Evolutionary conservation across 257 asterid genomes (phyloP).

Genomic region (Thymus mandschuricus): DNA sequence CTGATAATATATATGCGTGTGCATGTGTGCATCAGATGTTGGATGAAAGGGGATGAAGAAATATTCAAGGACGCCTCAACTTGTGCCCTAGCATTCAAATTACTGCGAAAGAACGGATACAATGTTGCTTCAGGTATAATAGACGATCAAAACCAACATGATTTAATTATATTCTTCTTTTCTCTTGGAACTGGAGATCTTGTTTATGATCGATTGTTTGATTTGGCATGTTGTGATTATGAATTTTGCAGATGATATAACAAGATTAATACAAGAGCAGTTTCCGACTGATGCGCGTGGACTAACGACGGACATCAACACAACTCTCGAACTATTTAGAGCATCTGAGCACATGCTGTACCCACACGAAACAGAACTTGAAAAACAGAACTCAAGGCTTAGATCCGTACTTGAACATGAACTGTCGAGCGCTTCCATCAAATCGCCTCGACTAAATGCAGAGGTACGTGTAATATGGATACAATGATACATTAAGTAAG

Average conservation of each 20-base stretch:
- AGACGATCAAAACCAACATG: no score
- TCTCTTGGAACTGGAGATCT: neutral
- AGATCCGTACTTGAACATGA: constrained; percentile 52
- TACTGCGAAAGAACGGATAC: constrained; percentile 72
- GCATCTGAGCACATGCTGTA: constrained; percentile 58
- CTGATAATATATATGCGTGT: neutral
- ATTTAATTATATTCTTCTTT: neutral
- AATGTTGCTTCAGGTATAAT: constrained; percentile 59
- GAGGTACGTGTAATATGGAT: constrained; percentile 51
- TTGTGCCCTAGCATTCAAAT: constrained; percentile 76
- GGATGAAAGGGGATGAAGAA: constrained; percentile 83
- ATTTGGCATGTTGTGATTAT: no score
- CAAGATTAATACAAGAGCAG: constrained; percentile 41
- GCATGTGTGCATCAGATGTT: constrained; percentile 49
- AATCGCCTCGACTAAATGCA: constrained; percentile 37
- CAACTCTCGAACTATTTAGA: constrained; percentile 58
- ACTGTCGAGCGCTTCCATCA: constrained; percentile 33
- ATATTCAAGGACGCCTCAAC: constrained; percentile 72
- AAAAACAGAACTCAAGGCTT: constrained; percentile 49
- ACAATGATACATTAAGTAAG: no score
- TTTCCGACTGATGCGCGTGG: constrained; percentile 41
- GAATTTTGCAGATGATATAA: constrained; percentile 50
- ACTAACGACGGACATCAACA: constrained; percentile 41
- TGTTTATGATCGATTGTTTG: neutral
- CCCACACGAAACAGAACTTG: constrained; percentile 53